Evolutionary conservation across 1,139 yeast species (phyloP).

Genomic region (Yamadazyma songkhlaensis): DNA sequence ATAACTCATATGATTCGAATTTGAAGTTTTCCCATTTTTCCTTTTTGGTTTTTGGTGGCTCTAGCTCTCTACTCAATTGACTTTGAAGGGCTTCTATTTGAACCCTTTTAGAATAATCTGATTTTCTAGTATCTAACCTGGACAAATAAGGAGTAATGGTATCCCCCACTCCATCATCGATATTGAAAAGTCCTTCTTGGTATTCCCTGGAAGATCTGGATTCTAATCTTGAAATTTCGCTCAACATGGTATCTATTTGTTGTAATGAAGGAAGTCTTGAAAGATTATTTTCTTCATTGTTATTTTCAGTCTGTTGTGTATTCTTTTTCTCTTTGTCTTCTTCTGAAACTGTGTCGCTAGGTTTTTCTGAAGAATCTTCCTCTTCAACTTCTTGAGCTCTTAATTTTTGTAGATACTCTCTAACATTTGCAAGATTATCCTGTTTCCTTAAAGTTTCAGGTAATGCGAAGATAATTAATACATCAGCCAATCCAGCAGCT

Average conservation of each 20-base stretch:
- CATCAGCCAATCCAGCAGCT: slow-evolving; percentile 53
- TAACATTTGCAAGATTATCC: slow-evolving; percentile 49
- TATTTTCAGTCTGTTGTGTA: background rate
- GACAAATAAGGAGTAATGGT: slow-evolving; percentile 38
- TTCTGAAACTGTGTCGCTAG: slow-evolving; percentile 14
- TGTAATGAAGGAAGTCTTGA: slow-evolving; percentile 3
- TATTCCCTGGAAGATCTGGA: slow-evolving; percentile 19
- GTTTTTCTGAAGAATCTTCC: background rate
- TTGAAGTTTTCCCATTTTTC: slow-evolving; percentile 14
- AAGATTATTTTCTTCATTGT: slow-evolving; percentile 14
- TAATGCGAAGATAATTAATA: slow-evolving; percentile 50
- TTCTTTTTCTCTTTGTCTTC: slow-evolving; percentile 12
- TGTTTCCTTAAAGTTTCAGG: slow-evolving; percentile 75
- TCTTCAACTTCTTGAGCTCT: slow-evolving; percentile 10
- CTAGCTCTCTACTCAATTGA: slow-evolving; percentile 19
- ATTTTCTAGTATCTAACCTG: slow-evolving; percentile 32
- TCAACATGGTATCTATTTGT: slow-evolving; percentile 6
- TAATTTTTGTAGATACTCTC: slow-evolving; percentile 30
- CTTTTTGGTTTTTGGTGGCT: background rate
- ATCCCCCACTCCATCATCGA: slow-evolving; percentile 27
- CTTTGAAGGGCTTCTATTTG: slow-evolving; percentile 23
- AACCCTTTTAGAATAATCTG: slow-evolving; percentile 30
- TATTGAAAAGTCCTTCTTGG: background rate
- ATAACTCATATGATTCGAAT: slow-evolving; percentile 36
- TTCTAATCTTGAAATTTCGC: slow-evolving; percentile 6